Evolutionary conservation across 768 basidiomycete species (phyloP).

Genomic region (Kwoniella pini): DNA sequence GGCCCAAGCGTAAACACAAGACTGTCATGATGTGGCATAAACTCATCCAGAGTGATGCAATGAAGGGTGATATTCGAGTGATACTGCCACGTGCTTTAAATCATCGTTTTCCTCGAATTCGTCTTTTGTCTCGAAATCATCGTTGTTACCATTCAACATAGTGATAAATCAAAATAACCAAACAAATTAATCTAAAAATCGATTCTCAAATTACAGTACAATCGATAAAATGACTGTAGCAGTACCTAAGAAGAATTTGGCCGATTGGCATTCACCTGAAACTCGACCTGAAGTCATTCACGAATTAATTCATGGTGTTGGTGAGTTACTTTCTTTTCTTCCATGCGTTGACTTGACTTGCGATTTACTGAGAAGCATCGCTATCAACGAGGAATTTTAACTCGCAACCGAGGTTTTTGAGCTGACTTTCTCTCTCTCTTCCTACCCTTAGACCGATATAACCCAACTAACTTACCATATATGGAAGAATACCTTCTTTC

Average conservation of each 20-base stretch:
- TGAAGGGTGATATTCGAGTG: background rate
- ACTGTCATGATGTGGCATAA: constrained; percentile 9
- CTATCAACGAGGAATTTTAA: too few species aligned
- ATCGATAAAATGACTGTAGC: constrained; percentile 23
- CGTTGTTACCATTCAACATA: too few species aligned
- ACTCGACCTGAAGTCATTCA: constrained; percentile 85
- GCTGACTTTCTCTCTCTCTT: too few species aligned
- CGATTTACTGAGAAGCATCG: too few species aligned
- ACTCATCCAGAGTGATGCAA: background rate
- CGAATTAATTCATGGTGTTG: constrained; percentile 61
- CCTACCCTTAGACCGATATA: constrained; percentile 83
- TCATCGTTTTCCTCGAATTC: constrained; percentile 20
- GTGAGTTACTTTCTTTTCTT: constrained; percentile 30
- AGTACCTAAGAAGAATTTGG: constrained; percentile 40
- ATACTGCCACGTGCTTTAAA: constrained; percentile 18
- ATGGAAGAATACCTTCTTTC: constrained; percentile 96
- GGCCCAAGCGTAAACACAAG: background rate
- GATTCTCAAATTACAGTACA: too few species aligned
- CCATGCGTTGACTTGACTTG: too few species aligned
- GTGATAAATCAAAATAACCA: too few species aligned
- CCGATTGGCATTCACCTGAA: constrained; percentile 60
- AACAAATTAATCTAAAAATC: too few species aligned
- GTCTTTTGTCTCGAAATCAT: background rate
- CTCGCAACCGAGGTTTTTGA: too few species aligned
- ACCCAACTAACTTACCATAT: constrained; percentile 87